Conservation (phyloP, 1,284 basidiomycete species). For the Ceratobasidium sp. region DNA sequence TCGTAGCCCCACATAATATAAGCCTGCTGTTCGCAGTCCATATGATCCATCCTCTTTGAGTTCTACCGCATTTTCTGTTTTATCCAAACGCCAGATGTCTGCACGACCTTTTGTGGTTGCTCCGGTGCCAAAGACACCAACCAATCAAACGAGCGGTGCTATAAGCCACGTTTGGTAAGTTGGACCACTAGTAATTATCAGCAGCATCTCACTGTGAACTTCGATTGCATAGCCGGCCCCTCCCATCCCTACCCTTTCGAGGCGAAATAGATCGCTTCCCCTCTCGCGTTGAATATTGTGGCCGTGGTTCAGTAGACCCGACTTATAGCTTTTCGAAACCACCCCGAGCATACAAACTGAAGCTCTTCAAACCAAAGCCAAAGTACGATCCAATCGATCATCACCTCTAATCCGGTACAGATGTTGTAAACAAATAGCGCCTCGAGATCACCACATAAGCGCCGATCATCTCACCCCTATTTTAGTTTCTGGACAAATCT, state of each 20-base stretch:
- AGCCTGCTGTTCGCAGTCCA: too few relatives aligned
- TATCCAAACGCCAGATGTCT: too few relatives aligned
- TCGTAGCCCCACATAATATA: not conserved
- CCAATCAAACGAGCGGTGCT: not conserved
- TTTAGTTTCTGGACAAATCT: not conserved
- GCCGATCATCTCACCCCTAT: not conserved
- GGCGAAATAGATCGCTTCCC: not conserved
- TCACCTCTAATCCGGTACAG: not conserved
- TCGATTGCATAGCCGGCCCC: not conserved
- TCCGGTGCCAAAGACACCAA: not conserved
- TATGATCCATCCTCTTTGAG: too few relatives aligned
- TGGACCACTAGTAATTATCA: too few relatives aligned
- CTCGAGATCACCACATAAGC: not conserved
- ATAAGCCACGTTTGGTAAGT: not conserved
- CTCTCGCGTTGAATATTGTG: not conserved
- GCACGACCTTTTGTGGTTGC: not conserved
- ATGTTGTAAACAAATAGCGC: not conserved
- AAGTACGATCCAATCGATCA: not conserved
- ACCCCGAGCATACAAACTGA: not conserved
- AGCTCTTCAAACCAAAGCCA: not conserved
- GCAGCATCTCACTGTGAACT: not conserved
- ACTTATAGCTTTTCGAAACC: slow-evolving; percentile 1
- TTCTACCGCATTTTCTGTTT: too few relatives aligned
- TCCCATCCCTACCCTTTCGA: not conserved
- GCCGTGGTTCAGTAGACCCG: not conserved